phyloP scores from a whole-genome alignment of 2,329 filamentous ascomycete species.

The Colletotrichum orbiculare region DNA sequence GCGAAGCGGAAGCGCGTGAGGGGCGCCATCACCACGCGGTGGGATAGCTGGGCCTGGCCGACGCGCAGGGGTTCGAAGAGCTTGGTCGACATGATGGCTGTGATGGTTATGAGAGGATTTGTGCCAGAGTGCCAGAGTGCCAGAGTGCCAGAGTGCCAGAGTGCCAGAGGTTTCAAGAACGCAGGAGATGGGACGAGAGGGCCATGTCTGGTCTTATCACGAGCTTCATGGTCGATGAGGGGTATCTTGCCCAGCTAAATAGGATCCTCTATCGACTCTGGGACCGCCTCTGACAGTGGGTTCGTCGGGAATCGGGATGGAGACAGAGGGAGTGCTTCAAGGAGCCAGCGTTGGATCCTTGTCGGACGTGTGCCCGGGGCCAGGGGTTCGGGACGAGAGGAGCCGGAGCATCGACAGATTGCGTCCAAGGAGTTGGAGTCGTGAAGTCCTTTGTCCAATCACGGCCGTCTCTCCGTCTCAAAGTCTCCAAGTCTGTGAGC shows the following conservation, averaged over 20 bases:
- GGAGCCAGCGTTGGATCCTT: slow-evolving; percentile 5
- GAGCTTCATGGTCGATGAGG: no score
- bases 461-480: background rate
- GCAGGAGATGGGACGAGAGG: background rate
- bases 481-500: slow-evolving; percentile 12
- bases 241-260: background rate
- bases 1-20: slow-evolving; percentile 40
- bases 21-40: slow-evolving; percentile 41
- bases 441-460: slow-evolving; percentile 13
- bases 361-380: slow-evolving; percentile 3
- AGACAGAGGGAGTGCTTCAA: background rate
- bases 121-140: no score
- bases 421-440: slow-evolving; percentile 19
- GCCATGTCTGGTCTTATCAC: no score
- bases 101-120: background rate
- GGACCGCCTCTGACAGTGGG: slow-evolving; percentile 11
- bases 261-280: slow-evolving; percentile 9
- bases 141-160: no score
- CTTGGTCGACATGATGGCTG: slow-evolving; percentile 24
- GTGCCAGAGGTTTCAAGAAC: background rate
- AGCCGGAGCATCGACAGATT: slow-evolving; percentile 17
- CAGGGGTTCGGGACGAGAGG: slow-evolving; percentile 17
- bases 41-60: slow-evolving; percentile 38
- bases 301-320: slow-evolving; percentile 6
- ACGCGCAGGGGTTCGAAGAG: slow-evolving; percentile 38